A percentile compares a stretch with the other conserved stretches of the same genome.
Conservation (phyloP, 495 filamentous ascomycete species). For the Aspergillus olivimuriae region DNA sequence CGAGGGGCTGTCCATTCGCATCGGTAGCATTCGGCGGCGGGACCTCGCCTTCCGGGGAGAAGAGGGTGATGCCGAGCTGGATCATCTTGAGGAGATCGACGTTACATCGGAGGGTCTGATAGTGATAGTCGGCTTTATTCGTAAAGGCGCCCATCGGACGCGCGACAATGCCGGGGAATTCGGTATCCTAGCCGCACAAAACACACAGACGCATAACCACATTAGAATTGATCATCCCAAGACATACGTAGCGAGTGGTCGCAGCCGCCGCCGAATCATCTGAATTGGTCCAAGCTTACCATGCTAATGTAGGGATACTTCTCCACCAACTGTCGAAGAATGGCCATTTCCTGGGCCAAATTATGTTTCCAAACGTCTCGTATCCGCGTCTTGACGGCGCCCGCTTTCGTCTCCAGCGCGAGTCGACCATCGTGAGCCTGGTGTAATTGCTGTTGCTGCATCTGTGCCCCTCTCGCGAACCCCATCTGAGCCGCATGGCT, state of each 20-base stretch:
- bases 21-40: slow-evolving; percentile 64
- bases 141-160: slow-evolving; percentile 90
- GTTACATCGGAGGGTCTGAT: slow-evolving; percentile 94
- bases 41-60: slow-evolving; percentile 78
- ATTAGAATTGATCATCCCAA: too few species aligned
- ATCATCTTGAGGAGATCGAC: slow-evolving; percentile 96
- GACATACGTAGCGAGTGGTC: too few species aligned
- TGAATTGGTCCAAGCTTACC: slow-evolving; percentile 48
- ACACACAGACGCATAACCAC: not conserved
- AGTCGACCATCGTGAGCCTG: slow-evolving; percentile 45
- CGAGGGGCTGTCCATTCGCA: slow-evolving; percentile 40
- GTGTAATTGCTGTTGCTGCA: slow-evolving; percentile 59
- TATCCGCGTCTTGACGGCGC: slow-evolving; percentile 64
- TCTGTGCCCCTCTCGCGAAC: slow-evolving; percentile 69
- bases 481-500: slow-evolving; percentile 84
- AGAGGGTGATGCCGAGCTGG: slow-evolving; percentile 89
- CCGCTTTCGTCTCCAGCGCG: slow-evolving; percentile 35
- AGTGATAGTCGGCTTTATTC: slow-evolving; percentile 95
- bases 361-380: slow-evolving; percentile 93
- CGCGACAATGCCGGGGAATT: slow-evolving; percentile 94
- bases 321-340: slow-evolving; percentile 72
- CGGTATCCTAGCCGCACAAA: slow-evolving; percentile 90
- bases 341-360: slow-evolving; percentile 79
- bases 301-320: slow-evolving; percentile 93
- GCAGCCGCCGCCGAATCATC: not conserved